Evolutionary conservation across 805 yeast genomes (phyloP).

Genomic region (Saccharomyces cerevisiae): DNA sequence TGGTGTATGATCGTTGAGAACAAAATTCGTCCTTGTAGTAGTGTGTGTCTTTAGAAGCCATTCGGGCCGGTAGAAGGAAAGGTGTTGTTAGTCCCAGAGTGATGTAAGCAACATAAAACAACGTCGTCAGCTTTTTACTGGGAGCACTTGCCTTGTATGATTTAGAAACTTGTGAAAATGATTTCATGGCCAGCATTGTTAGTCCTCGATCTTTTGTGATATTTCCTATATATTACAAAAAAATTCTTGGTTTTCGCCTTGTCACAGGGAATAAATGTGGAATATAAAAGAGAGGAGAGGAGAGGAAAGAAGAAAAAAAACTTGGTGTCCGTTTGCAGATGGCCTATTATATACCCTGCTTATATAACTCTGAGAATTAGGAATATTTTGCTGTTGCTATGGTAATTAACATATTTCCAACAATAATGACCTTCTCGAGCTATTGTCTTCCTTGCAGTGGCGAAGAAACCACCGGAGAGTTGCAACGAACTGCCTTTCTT

Average conservation of each 20-base stretch:
- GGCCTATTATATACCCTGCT: neutral
- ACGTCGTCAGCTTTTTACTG: constrained; percentile 6
- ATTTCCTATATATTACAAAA: neutral
- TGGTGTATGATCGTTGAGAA: neutral
- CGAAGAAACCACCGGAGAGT: neutral
- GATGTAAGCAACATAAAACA: constrained; percentile 18
- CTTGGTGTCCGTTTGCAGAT: neutral
- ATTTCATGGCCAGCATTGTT: constrained; percentile 1
- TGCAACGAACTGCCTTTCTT: neutral
- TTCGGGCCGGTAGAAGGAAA: constrained; percentile 18
- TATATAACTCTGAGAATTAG: neutral
- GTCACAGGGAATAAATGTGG: neutral
- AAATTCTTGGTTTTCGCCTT: neutral
- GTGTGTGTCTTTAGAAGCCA: constrained; percentile 10
- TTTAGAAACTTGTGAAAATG: neutral
- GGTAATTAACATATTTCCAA: neutral
- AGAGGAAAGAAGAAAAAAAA: neutral
- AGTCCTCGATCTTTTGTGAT: neutral
- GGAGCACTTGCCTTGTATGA: neutral
- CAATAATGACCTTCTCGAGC: neutral
- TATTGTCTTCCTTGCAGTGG: neutral
- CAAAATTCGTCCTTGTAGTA: constrained; percentile 3
- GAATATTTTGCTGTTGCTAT: neutral
- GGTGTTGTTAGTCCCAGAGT: constrained; percentile 22
- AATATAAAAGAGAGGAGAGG: neutral